A percentile compares a stretch with the other conserved stretches of the same genome.
Conservation (phyloP, 768 basidiomycete genomes). For the Collybiopsis luxurians region DNA sequence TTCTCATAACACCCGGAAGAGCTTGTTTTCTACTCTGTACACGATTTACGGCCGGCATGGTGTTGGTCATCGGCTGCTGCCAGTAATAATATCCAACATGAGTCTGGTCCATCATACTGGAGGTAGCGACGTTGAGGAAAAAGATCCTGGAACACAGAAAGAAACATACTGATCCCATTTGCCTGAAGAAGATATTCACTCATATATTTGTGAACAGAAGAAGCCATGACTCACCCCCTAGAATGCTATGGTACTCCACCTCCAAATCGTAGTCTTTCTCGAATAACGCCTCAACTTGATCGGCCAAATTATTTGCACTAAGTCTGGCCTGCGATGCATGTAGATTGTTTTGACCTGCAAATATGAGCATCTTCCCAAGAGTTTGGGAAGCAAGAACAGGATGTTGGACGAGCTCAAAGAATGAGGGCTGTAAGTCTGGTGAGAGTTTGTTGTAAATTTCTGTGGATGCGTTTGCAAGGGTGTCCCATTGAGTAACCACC, state of each 20-base stretch:
- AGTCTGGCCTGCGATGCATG: conserved; percentile 62
- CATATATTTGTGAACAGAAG: not conserved
- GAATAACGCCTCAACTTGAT: conserved; percentile 54
- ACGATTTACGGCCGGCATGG: conserved; percentile 50
- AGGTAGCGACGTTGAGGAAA: not conserved
- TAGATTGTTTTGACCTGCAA: conserved; percentile 58
- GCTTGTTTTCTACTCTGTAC: conserved; percentile 56
- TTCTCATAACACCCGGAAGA: conserved; percentile 60
- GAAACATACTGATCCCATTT: conserved; percentile 62
- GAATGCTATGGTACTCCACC: conserved; percentile 53
- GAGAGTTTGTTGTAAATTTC: conserved; percentile 54
- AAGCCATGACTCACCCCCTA: conserved; percentile 39
- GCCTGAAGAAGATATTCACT: conserved; percentile 24
- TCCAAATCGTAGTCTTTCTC: conserved; percentile 62
- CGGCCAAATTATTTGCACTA: conserved; percentile 57
- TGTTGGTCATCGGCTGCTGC: conserved; percentile 69
- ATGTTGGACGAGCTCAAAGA: conserved; percentile 72
- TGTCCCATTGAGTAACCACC: conserved; percentile 49
- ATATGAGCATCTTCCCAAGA: conserved; percentile 54
- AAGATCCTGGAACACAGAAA: not conserved
- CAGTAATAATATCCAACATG: conserved; percentile 66
- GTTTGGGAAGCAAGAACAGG: conserved; percentile 59
- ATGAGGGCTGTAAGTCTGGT: conserved; percentile 48
- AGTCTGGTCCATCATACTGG: conserved; percentile 73
- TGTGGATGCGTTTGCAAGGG: conserved; percentile 46